Base-by-base conservation (phyloP, 2,329 filamentous ascomycete genomes). In the Pyricularia grisea region DNA sequence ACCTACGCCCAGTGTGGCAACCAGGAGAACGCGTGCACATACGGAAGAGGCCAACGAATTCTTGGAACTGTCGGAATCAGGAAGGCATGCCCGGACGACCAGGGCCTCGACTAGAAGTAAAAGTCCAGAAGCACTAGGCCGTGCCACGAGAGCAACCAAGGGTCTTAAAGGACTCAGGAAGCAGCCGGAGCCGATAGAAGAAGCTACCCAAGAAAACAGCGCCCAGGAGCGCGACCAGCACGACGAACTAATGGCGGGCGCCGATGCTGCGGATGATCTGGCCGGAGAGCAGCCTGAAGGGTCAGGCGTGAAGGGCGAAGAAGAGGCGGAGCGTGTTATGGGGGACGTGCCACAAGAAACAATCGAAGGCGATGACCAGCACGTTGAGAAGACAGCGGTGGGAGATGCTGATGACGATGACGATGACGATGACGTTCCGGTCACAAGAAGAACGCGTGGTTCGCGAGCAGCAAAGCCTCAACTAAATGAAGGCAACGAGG, bases 1-100 rank as follows among this genome's bases (percentile, higher is more conserved):
- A 71, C 73, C 55, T 71, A 4, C 72, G 72, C 28, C 74, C 70
- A 36, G 73, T 1, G 68, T 72, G 10, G 70, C 73, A 1, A 81
- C 81, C 58, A 81, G 85, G 42, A 80, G 85, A 72, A 88, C 86
- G 12, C 79, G 86, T 36, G 85, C 84, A 20, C 82, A 78, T 68
- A 87, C 85, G 3, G 85, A 84, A 64, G 85, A 88, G 65, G 79
- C 80, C 0, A 83, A 85, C 33, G 85, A 87, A 63, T 81, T 88
- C 7, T 76, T 88, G 4, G 86, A 89, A 73, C 78, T 90, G 17
- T 85, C 87, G 6, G 85, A 81, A 72, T 89, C 87, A 9, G 88
- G 87, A n/a, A 83, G 81, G 69, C 87, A 90, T 71, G 83, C 82
- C 25, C 80, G 81, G 60, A 75, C 80, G 2, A 78, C 82, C 33